Evolutionary conservation across 2,329 filamentous ascomycete species (phyloP).

Genomic region (Fusarium anthophilum): DNA sequence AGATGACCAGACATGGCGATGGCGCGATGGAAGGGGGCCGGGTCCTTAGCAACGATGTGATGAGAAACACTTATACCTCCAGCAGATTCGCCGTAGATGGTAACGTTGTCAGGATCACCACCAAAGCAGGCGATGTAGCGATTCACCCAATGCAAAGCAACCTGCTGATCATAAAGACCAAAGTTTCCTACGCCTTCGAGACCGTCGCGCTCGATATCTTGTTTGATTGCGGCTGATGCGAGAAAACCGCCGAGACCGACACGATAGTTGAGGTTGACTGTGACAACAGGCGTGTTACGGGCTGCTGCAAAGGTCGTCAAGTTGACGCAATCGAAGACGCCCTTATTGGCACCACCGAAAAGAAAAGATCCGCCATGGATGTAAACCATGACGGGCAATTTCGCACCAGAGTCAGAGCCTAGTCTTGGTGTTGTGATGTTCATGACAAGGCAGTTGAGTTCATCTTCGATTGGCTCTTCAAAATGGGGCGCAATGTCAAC

Average conservation of each 20-base stretch:
- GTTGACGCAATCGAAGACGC: neutral
- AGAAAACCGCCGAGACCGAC: slow-evolving; percentile 1
- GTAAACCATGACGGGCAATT: slow-evolving; percentile 20
- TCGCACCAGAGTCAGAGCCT: neutral
- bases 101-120: neutral
- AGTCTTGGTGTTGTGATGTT: slow-evolving; percentile 9
- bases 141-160: neutral
- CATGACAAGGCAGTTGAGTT: slow-evolving; percentile 23
- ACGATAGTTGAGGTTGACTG: neutral
- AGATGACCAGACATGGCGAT: neutral
- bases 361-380: slow-evolving; percentile 27
- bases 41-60: neutral
- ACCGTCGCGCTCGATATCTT: neutral
- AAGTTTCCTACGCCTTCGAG: neutral
- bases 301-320: neutral
- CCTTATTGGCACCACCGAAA: slow-evolving; percentile 13
- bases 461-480: slow-evolving; percentile 12
- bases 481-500: slow-evolving; percentile 6
- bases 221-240: neutral
- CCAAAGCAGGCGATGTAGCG: neutral
- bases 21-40: neutral
- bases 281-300: neutral
- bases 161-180: slow-evolving; percentile 2
- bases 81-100: neutral
- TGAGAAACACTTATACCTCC: neutral